Base-by-base conservation (phyloP, 495 filamentous ascomycete species). In the Neurospora sp. region DNA sequence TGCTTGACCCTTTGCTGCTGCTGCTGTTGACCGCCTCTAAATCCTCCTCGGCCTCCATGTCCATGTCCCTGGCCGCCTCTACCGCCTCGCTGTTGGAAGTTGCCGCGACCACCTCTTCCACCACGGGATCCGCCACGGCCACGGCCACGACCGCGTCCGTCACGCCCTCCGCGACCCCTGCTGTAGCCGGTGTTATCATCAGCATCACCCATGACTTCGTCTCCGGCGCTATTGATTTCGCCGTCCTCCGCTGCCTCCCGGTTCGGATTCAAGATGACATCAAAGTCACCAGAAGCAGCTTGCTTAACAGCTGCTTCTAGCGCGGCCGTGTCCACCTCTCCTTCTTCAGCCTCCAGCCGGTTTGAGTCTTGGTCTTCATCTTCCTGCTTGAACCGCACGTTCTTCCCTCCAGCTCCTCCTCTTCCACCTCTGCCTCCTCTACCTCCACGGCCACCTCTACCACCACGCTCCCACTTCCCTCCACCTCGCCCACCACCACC, bases 221-320 rank as follows among this genome's bases (percentile, higher is more conserved):
- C 73, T 1, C 74, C 75, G 3, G 75, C 76, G 31, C 73, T 75
- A 22, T 71, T 44, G 17, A 80, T 72, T 53, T 79, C 77, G 8
- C 78, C 78, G 7, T 79, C 78, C 48, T 80, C 78, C 0, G 40
- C 71, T 10, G 40, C 42, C 17, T 44, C 42, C 17, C 42, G 42
- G 42, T 8, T 44, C 42, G 17, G 17, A 44, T 44, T 44, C 42
- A 31, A 12, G 5, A 61, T 61, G 53, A 16, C 53, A 16, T 31
- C 22, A 16, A 31, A 31, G 1, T 61, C 53, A 12, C 53, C 53
- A 16, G 27, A 31, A 16, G 53, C 53, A 65, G 53, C 53, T 8
- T 65, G 53, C 27, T 3, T 16, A 4, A 65, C 53, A 65, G 53
- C 53, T 65, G 53, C 27, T 65, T 65, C 53, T 8, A 65, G 27